Evolutionary conservation across 1,284 basidiomycete genomes (phyloP), one percentile per base, ranked within the genome.

Genomic region (Hortiboletus rubellus): DNA sequence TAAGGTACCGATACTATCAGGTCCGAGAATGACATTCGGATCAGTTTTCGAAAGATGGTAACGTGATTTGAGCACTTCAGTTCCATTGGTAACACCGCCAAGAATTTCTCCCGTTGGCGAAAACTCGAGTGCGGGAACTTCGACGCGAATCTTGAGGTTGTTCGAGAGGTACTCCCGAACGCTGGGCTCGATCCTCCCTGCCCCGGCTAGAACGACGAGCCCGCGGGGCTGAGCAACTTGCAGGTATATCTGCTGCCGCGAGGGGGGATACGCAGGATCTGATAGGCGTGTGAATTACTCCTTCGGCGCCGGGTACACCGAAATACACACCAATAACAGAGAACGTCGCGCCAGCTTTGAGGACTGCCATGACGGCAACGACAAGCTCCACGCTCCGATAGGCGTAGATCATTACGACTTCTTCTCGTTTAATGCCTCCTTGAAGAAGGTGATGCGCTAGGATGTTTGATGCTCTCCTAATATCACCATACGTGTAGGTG

Each of bases 401-500:
- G 0, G 97, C 97, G 71, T 99, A 99, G n/a, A 99, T 92, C 86
- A 97, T 98, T 54, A 99, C 95, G 22, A 99, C 95, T 66, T 99
- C 97, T 64, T 96, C 96, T 31, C 94, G 80, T 74, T 96, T 82
- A 14, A 99, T 78, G 14, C 96, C 96, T 17, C 84, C 85, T 66
- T 88, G 83, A 52, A 98, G 76, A 51, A 99, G 82, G 65, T 97
- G 86, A 70, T 99, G 96, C 0, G 97, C 92, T 9, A 99, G 82
- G 18, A 96, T 81, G 71, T 99, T 99, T 6, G 90, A 86, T 9
- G 96, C 93, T 50, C 82, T 82, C 58, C 94, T 85, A 63, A 99
- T 93, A 59, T 88, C 82, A 47, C 79, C 79, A 69, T 99, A 99
- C 0, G 90, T 88, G 74, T 88, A 95, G 1, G 80, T 82, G 49